Evolutionary conservation across 805 yeast species (phyloP).

Genomic region (Wickerhamomyces chambardii): DNA sequence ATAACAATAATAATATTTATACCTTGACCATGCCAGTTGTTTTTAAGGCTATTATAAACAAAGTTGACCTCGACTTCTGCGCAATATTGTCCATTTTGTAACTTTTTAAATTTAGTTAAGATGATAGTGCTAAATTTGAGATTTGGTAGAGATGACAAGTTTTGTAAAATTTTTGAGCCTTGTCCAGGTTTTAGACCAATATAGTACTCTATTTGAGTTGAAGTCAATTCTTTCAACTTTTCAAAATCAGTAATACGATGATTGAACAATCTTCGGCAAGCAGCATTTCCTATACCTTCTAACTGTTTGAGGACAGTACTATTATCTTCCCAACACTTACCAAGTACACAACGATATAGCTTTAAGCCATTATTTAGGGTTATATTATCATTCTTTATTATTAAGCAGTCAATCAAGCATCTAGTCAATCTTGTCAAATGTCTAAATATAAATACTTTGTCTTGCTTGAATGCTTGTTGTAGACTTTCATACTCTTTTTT

Average conservation of each 20-base stretch:
- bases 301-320: constrained; percentile 36
- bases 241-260: constrained; percentile 24
- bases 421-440: constrained; percentile 32
- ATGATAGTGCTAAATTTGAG: constrained; percentile 15
- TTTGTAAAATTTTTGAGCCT: constrained; percentile 27
- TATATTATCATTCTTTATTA: constrained; percentile 29
- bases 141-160: constrained; percentile 26
- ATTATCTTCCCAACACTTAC: constrained; percentile 43
- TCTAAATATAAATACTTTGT: constrained; percentile 32
- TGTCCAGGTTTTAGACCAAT: constrained; percentile 31
- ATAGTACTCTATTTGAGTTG: constrained; percentile 29
- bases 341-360: constrained; percentile 29
- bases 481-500: constrained; percentile 30
- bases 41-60: constrained; percentile 5
- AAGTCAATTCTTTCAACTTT: constrained; percentile 20
- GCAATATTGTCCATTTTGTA: constrained; percentile 4
- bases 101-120: constrained; percentile 6
- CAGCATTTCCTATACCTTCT: constrained; percentile 33
- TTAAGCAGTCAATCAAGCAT: constrained; percentile 34
- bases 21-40: constrained; percentile 24
- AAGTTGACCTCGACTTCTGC: constrained; percentile 17
- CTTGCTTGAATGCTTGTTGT: constrained; percentile 31
- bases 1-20: constrained; percentile 23
- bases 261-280: constrained; percentile 27
- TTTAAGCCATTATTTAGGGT: constrained; percentile 30